These are phyloP conservation scores for Panellus pusillus DNA, from an alignment of 768 basidiomycete species.

Conservation along the genomic window DNA sequence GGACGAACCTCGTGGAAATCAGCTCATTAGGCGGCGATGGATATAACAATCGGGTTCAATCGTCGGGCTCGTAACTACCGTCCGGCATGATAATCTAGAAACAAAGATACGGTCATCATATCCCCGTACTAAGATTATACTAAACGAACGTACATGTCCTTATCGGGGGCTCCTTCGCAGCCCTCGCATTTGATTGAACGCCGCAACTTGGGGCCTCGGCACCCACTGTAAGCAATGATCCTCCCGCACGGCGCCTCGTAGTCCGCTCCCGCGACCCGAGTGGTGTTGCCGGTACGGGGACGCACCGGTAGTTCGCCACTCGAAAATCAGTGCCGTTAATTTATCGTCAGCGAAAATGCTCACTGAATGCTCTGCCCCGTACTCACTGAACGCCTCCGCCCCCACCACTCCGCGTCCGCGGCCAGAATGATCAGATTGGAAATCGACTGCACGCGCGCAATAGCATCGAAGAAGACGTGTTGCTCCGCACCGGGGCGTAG, in stretches of 20 bases:
- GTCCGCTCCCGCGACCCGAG: not conserved
- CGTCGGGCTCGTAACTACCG: not conserved
- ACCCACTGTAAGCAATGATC: conserved; percentile 13
- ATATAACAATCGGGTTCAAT: not conserved
- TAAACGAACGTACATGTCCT: not conserved
- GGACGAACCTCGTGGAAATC: no score
- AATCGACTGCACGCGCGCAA: conserved; percentile 10
- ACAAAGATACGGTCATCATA: not conserved
- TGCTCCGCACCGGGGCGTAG: conserved; percentile 20
- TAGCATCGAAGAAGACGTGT: conserved; percentile 7
- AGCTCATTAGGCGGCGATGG: no score
- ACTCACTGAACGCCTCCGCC: no score
- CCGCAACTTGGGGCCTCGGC: not conserved
- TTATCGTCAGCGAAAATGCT: not conserved
- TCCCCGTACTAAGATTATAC: not conserved
- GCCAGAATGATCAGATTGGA: conserved; percentile 13
- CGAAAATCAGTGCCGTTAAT: not conserved
- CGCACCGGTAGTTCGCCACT: conserved; percentile 6
- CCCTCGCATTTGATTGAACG: conserved; percentile 6
- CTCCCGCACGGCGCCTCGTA: conserved; percentile 13
- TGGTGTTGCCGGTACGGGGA: not conserved
- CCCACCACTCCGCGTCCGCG: conserved; percentile 16
- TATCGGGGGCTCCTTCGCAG: conserved; percentile 1
- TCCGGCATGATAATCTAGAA: conserved; percentile 2
- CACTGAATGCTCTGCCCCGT: conserved; percentile 1